Base-by-base conservation (phyloP, 1,284 basidiomycete species). In the Schizophyllum amplum region DNA sequence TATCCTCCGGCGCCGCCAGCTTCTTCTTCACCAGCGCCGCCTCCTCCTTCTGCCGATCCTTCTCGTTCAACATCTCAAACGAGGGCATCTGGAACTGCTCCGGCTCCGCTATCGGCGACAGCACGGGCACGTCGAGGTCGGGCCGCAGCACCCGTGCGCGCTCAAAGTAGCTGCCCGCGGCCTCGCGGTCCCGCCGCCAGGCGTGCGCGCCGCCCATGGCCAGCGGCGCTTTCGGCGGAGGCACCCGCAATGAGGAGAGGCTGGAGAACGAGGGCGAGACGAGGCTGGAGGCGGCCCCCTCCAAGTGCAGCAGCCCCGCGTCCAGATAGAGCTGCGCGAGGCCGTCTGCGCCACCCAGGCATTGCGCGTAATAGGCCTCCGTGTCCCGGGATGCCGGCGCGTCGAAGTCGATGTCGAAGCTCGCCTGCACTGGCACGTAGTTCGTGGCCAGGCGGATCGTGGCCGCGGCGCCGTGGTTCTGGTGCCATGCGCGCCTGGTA, bases 401-500 rank as follows among this genome's bases (percentile, higher is more conserved):
- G 42, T 74, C 69, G 17, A 68, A 59, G 47, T 72, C 64, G 23
- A 72, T 61, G 52, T 73, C 72, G 59, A 69, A 65, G 4, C 75
- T 73, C 22, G 72, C 69, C 48, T 80, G 76, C 3, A 83, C 68
- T 4, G 87, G 83, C 23, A 89, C 66, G 64, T 87, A 90, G 60
- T 87, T 78, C 1, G 83, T 80, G 33, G 82, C 84, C 21, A 90
- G 78, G 56, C 86, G 82, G 74, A 90, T 85, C 2, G 86, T 84
- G 1, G 88, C 82, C 5, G 86, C 82, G 11, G 87, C 86, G 5
- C 84, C 73, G 65, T 82, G 85, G 1, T 84, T 80, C 67, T 86
- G 85, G 55, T 84, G 83, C 88, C 88, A 90, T 47, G 88, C 86
- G 54, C 87, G 87, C 61, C 87, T 90, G 59, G 33, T 56, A 55